A percentile compares a stretch with the other conserved stretches of the same genome.
Conservation (phyloP, 2,329 filamentous ascomycete genomes). For the Aspergillus sergii region DNA sequence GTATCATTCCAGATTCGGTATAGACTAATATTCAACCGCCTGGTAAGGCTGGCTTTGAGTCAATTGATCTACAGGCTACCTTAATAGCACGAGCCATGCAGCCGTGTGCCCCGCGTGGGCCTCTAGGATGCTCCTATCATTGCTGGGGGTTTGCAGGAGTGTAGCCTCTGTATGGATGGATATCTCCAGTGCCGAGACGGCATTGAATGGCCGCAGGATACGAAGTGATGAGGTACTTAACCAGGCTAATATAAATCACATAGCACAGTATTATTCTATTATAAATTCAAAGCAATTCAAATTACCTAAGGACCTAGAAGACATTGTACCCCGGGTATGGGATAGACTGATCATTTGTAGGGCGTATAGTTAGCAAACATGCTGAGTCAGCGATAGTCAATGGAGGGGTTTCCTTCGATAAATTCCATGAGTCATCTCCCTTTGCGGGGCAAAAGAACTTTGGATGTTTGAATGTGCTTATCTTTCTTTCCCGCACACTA, state of each 20-base stretch:
- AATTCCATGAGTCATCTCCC: constrained; percentile 1
- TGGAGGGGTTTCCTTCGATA: background rate
- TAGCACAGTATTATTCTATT: background rate
- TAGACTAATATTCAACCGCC: background rate
- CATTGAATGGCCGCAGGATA: background rate
- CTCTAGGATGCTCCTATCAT: background rate
- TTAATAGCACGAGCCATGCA: background rate
- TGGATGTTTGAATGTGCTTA: background rate
- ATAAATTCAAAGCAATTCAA: background rate
- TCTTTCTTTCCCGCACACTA: background rate
- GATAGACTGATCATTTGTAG: background rate
- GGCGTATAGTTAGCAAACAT: background rate
- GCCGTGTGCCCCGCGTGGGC: background rate
- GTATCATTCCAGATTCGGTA: background rate
- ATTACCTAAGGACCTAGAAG: background rate
- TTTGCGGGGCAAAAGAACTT: constrained; percentile 1
- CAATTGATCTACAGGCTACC: background rate
- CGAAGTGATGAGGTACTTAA: background rate
- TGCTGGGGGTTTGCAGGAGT: background rate
- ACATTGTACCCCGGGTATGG: background rate
- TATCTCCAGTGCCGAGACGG: background rate
- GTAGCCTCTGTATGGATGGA: background rate
- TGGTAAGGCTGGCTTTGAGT: background rate
- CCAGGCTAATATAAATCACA: too few species aligned
- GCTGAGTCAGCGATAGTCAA: background rate